Base-by-base conservation (phyloP, 2,329 filamentous ascomycete species). In the Trichoderma sp. region DNA sequence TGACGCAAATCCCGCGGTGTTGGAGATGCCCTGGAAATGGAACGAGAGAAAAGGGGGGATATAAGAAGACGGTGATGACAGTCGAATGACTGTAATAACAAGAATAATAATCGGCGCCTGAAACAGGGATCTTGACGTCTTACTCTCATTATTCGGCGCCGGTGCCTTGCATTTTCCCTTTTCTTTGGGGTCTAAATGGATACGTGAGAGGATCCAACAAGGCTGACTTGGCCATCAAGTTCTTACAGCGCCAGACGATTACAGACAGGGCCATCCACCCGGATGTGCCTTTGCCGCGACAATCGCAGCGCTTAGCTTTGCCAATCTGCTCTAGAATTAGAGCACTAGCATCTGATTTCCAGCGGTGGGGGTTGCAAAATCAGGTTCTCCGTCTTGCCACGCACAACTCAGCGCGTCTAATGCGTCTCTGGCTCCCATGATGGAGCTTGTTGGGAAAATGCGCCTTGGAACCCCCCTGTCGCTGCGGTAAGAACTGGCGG, bases 391-490 rank as follows among this genome's bases (percentile, higher is more conserved):
- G n/a, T 13, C 21, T 49, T 16, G 60, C 60, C 60, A 62, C 43
- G 19, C n/a, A 24, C 16, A 24, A 16, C 52, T 7, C 43, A 35
- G 49, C 58, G 27, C 24, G 24, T 40, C 60, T 27, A 21, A 16
- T 5, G 40, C 29, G 21, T 40, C 16, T 40, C 35, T 35, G 55
- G 13, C 33, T 66, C 14, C 63, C 63, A 49, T 47, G 49, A 64
- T 64, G 61, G 61, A 64, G 61, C 31, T 47, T 19, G 52, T 56
- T 27, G 24, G 19, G 57, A 31, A 24, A 65, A 56, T 35, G 5
- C 31, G 62, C 62, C 62, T 58, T 58, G 63, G 40, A 29, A 14
- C 40, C 63, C 63, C 62, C 63, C 63, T 66, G 63, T 66, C 53
- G 63, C 16, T 21, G 63, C 55, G 63, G 63, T 66, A 57, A 58